Base-by-base conservation (phyloP, 345 rosid genomes). In the Corchorus olitorius region DNA sequence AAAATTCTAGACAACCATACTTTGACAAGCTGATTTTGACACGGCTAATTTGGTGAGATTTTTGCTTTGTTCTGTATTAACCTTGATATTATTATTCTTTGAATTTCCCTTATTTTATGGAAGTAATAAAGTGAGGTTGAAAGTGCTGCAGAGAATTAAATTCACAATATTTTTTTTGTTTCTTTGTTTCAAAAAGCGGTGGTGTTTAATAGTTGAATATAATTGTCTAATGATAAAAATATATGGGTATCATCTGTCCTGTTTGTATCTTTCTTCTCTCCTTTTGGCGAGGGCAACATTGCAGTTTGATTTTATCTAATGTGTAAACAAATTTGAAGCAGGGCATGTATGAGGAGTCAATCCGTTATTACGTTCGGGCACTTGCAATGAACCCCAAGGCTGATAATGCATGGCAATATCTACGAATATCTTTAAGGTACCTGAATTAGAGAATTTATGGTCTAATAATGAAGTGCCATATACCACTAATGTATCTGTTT, bases 321-420 rank as follows among this genome's bases (percentile, higher is more conserved):
- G 2, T 55, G 46, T 55, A 60, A 45, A 22, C 17, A 3, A 39
- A 39, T 39, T 39, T 39, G 43, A 39, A 39, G 50, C 78, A 97
- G 99, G 97, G 97, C 43, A 82, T 91, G 98, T 92, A 92, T 35
- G 93, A 90, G 83, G 97, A 97, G 61, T 94, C 99, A 0, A 89
- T 97, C 56, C 88, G 89, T 5, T 97, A 94, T 77, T 97, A 97
- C 75, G 99, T 97, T 6, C 94, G 98, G 34, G 99, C 99, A 52
- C 99, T 97, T 5, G 88, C 97, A 11, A 92, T 97, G 99, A 97
- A 97, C 80, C 99, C 99, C 19, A 97, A 97, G 83, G 98, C 99
- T 20, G 99, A 97, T 73, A 97, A 97, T 77, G 99, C 97, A 19
- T 97, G 98, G 97, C 99, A 94, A 73, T 97, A 94, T 87, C 83